Evolutionary conservation across 164 flowering plant species (phyloP).

Genomic region (Amborella trichopoda): DNA sequence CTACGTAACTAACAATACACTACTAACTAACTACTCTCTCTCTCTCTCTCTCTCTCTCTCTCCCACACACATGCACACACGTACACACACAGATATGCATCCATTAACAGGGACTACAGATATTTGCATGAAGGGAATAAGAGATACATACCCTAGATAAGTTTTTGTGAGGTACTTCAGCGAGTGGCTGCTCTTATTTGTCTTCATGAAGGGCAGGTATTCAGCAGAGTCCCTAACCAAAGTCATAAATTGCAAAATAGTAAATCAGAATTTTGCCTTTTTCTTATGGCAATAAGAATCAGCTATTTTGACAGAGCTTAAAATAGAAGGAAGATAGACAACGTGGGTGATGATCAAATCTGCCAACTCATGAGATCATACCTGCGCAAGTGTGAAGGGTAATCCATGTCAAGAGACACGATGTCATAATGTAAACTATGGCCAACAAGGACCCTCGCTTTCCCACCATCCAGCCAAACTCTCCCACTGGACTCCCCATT

Average conservation of each 20-base stretch:
- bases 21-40: neutral
- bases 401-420: slow-evolving; percentile 38
- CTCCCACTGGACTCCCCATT: slow-evolving; percentile 56
- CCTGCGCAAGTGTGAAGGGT: slow-evolving; percentile 40
- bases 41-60: no score
- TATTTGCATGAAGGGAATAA: neutral
- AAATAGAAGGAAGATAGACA: no score
- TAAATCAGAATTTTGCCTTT: no score
- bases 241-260: no score
- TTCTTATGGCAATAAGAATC: no score
- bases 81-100: neutral
- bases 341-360: no score
- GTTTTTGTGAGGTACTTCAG: slow-evolving; percentile 58
- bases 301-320: no score
- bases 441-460: slow-evolving; percentile 61
- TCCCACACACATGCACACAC: neutral
- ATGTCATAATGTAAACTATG: slow-evolving; percentile 49
- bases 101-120: neutral
- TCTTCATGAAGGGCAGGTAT: slow-evolving; percentile 61
- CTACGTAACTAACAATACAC: neutral
- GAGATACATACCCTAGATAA: slow-evolving; percentile 54
- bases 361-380: no score
- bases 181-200: slow-evolving; percentile 59
- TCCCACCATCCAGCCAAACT: slow-evolving; percentile 37
- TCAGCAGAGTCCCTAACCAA: slow-evolving; percentile 82